Evolutionary conservation across 257 asterid genomes (phyloP).

Genomic region (Nicotiana undulata): DNA sequence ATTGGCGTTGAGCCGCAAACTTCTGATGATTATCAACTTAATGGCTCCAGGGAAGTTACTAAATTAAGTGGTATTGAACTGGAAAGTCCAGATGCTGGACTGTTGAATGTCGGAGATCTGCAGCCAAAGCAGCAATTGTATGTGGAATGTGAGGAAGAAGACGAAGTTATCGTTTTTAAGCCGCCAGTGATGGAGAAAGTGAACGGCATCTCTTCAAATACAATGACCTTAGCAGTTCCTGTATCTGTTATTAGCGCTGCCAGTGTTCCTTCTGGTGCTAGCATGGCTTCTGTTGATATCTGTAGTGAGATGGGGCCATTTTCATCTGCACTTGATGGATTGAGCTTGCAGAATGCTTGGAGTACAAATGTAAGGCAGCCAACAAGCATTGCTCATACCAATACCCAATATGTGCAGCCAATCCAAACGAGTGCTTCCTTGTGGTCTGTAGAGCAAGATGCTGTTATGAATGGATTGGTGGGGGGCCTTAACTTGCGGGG

Average conservation of each 20-base stretch:
- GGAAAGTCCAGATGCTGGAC: conserved; percentile 25
- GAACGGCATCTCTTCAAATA: conserved; percentile 34
- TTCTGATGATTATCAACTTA: conserved; percentile 38
- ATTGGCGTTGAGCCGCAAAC: conserved; percentile 56
- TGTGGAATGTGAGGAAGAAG: conserved; percentile 40
- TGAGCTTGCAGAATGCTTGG: conserved; percentile 29
- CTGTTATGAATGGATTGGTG: conserved; percentile 46
- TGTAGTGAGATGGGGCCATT: conserved; percentile 31
- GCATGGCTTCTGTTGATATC: conserved; percentile 18
- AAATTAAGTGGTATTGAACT: conserved; percentile 15
- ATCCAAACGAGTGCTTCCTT: conserved; percentile 33
- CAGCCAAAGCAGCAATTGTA: conserved; percentile 28
- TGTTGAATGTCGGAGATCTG: conserved; percentile 18
- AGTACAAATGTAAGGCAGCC: conserved; percentile 28
- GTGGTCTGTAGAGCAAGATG: conserved; percentile 47
- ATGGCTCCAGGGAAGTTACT: conserved; percentile 28
- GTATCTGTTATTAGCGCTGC: neutral
- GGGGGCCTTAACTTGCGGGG: conserved; percentile 49
- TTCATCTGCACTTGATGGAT: conserved; percentile 38
- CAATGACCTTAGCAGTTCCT: conserved; percentile 20
- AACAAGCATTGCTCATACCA: conserved; percentile 14
- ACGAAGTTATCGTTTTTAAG: conserved; percentile 83
- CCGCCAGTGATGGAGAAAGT: conserved; percentile 56
- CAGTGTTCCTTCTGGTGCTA: conserved; percentile 23
- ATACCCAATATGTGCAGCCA: conserved; percentile 41